Evolutionary conservation across 202 grass and related monocot genomes (phyloP), one percentile per base, ranked within the genome.

Genomic region (Setaria viridis): DNA sequence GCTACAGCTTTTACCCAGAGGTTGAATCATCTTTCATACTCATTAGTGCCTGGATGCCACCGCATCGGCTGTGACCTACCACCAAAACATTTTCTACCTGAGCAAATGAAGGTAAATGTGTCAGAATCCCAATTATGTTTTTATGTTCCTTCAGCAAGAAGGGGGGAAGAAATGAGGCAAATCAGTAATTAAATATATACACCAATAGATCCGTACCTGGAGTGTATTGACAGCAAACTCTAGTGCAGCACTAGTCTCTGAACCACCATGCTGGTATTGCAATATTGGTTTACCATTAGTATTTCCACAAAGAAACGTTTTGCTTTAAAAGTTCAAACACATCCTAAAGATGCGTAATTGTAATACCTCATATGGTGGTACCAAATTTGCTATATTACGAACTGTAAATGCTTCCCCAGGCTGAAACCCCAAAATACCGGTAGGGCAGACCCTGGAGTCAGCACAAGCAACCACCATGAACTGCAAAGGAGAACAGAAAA

Each of bases 11-110:
- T 83, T 97, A 99, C 97, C 85, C 89, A 62, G 86, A 90, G 62
- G 68, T 30, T 11, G 62, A 71, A 77, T 87, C 74, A 14, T 91
- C 85, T 96, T 93, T 95, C 94, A 94, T 90, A 67, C 87, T 92
- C 94, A 99, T 94, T 60, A 94, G 90, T 83, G 93, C 92, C 76
- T 99, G 91, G 82, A 99, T 99, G 62, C 97, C 97, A 72, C 93
- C 97, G 83, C 97, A 96, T 70, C 89, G 81, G 78, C 93, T 99
- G 70, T 99, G 96, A 76, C 96, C 96, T 83, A 99, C 86, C 57
- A 99, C 91, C 69, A 99, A 56, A 49, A 94, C 85, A 84, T 96
- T 93, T 19, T 85, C 85, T 68, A 99, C 91, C 96, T 99, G 80
- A 70, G 70, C 15, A 87, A 87, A 94, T 46, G 68, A 86, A 86